A percentile compares a stretch with the other conserved stretches of the same genome.
phyloP scores from a whole-genome alignment of 352 stramenopile genomes.

The Pythium myriotylum region DNA sequence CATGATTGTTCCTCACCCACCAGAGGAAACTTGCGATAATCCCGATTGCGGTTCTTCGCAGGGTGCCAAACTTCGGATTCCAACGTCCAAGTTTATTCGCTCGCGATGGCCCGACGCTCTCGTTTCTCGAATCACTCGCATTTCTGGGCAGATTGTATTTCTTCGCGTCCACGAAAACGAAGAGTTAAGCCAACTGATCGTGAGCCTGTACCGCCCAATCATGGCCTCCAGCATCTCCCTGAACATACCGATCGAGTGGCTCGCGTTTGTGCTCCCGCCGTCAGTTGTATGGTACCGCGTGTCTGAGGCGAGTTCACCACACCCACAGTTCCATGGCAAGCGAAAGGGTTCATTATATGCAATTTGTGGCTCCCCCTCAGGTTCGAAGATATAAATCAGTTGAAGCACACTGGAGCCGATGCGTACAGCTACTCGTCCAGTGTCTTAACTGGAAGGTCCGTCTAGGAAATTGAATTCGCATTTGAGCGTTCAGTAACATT shows the following conservation, averaged over 20 bases:
- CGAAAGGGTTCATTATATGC: not conserved
- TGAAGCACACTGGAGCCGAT: slow-evolving; percentile 28
- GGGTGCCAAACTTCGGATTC: not conserved
- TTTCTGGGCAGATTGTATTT: slow-evolving; percentile 22
- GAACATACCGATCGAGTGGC: slow-evolving; percentile 21
- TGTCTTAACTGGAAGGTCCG: slow-evolving; percentile 36
- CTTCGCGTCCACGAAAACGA: slow-evolving; percentile 31
- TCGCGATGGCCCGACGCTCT: slow-evolving; percentile 22
- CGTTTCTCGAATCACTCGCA: slow-evolving; percentile 19
- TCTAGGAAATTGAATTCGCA: not conserved
- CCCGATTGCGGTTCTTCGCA: not conserved
- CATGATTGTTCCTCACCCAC: slow-evolving; percentile 6
- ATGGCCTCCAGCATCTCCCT: slow-evolving; percentile 2
- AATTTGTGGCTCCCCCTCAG: slow-evolving; percentile 9
- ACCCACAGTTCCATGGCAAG: too few species aligned
- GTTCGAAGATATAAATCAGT: slow-evolving; percentile 32
- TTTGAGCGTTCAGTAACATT: too few species aligned
- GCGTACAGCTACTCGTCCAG: slow-evolving; percentile 18
- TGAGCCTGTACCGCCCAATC: slow-evolving; percentile 31
- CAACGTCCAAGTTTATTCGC: slow-evolving; percentile 8
- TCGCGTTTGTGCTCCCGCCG: slow-evolving; percentile 26
- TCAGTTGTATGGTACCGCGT: slow-evolving; percentile 24
- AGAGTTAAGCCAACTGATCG: slow-evolving; percentile 18
- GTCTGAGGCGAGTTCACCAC: slow-evolving; percentile 12
- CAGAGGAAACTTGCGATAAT: not conserved